These are phyloP conservation scores for Carex kokanica DNA, from an alignment of 176 grass and related monocot genomes.

Conservation along the genomic window DNA sequence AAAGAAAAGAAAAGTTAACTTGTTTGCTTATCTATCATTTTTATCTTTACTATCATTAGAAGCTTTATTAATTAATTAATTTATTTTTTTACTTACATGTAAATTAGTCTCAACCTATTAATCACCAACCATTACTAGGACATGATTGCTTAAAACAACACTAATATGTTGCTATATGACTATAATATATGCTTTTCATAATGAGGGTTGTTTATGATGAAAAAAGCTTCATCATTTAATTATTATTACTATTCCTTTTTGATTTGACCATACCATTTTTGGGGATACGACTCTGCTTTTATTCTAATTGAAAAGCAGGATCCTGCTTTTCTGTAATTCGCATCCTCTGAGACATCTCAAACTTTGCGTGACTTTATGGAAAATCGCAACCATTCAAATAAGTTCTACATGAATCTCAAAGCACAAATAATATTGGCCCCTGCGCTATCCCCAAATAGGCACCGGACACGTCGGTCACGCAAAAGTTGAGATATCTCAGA, in stretches of 20 bases:
- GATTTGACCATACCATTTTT: not conserved
- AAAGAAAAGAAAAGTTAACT: not conserved
- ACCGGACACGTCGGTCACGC: too few relatives aligned
- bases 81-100: not conserved
- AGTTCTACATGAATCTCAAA: too few relatives aligned
- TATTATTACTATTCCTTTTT: conserved; percentile 7
- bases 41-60: not conserved
- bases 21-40: not conserved
- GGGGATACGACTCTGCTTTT: too few relatives aligned
- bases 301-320: too few relatives aligned
- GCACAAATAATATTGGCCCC: too few relatives aligned
- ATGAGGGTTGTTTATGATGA: not conserved
- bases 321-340: too few relatives aligned
- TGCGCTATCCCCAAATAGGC: too few relatives aligned
- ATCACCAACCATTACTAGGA: not conserved
- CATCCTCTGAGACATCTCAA: too few relatives aligned
- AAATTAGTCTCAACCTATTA: conserved; percentile 8
- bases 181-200: not conserved
- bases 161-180: not conserved
- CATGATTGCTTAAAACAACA: conserved; percentile 12
- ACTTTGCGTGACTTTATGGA: too few relatives aligned
- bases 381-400: too few relatives aligned
- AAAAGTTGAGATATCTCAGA: too few relatives aligned
- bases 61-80: too few relatives aligned
- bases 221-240: conserved; percentile 2